Evolutionary conservation across 495 filamentous ascomycete genomes (phyloP).

Genomic region (Xylaria bambusicola): DNA sequence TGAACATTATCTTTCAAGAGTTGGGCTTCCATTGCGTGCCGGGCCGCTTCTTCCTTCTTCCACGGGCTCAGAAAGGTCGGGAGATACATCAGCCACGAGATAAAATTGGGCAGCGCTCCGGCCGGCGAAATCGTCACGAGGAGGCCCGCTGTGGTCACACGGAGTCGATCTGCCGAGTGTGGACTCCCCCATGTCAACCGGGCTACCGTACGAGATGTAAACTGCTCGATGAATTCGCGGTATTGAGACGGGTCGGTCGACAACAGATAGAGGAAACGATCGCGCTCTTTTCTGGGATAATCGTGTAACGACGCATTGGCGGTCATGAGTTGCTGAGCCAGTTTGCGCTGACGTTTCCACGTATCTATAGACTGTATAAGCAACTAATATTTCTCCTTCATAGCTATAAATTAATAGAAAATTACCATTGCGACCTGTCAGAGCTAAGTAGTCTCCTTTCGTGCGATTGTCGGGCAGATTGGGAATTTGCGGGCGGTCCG

Average conservation of each 20-base stretch:
- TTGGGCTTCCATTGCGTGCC: conserved; percentile 42
- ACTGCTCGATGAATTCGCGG: conserved; percentile 58
- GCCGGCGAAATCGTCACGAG: conserved; percentile 60
- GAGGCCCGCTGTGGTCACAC: conserved; percentile 57
- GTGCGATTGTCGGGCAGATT: conserved; percentile 58
- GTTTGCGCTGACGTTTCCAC: conserved; percentile 60
- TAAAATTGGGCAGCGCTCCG: conserved; percentile 55
- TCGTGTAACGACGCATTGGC: conserved; percentile 45
- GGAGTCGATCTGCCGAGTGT: conserved; percentile 48
- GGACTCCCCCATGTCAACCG: conserved; percentile 60
- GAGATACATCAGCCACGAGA: conserved; percentile 48
- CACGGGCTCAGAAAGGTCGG: conserved; percentile 49
- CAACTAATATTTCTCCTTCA: not conserved
- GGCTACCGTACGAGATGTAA: conserved; percentile 60
- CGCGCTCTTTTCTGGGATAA: conserved; percentile 56
- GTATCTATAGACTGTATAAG: conserved; percentile 38
- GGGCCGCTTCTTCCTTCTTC: conserved; percentile 49
- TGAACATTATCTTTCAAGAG: conserved; percentile 43
- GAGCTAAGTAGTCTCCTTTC: conserved; percentile 57
- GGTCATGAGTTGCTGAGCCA: conserved; percentile 59
- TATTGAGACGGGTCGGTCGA: conserved; percentile 47
- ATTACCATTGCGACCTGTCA: conserved; percentile 51
- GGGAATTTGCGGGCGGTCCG: conserved; percentile 58
- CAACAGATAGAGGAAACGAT: conserved; percentile 54
- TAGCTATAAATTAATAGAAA: not conserved